Evolutionary conservation across 306 rosid genomes (phyloP).

Genomic region (Rubus parviflorus): DNA sequence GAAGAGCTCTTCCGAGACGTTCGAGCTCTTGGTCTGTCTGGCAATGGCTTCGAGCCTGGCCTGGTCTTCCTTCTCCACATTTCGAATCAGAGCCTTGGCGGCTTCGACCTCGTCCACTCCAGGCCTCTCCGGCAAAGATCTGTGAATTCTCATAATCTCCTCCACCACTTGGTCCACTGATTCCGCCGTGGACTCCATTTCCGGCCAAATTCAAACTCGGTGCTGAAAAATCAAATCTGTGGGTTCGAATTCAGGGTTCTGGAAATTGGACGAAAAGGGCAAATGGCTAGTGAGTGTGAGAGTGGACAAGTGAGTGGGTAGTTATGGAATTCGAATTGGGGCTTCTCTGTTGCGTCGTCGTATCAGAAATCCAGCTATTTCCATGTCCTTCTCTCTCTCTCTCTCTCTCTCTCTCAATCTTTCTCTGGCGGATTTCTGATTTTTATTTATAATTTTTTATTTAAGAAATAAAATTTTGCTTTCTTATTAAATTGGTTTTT

Average conservation of each 20-base stretch:
- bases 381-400: constrained; percentile 20
- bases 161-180: constrained; percentile 58
- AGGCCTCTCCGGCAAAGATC: constrained; percentile 66
- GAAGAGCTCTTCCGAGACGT: constrained; percentile 76
- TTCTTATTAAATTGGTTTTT: not conserved
- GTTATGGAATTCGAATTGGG: not conserved
- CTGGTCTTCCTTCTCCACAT: constrained; percentile 68
- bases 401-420: constrained; percentile 2
- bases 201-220: not conserved
- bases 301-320: constrained; percentile 1
- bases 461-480: not conserved
- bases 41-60: constrained; percentile 56
- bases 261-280: not conserved
- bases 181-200: constrained; percentile 50
- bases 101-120: constrained; percentile 80
- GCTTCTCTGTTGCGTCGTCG: constrained; percentile 10
- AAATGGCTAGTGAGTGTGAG: not conserved
- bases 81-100: constrained; percentile 49
- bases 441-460: constrained; percentile 6
- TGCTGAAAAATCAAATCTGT: no score
- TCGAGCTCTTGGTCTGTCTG: constrained; percentile 43
- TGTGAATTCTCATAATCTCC: constrained; percentile 77
- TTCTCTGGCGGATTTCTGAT: constrained; percentile 5
- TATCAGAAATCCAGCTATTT: constrained; percentile 35
- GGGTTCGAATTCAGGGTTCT: no score